phyloP scores from a whole-genome alignment of 2,329 filamentous ascomycete species.

The Cladosporium austrohemisphaericum region DNA sequence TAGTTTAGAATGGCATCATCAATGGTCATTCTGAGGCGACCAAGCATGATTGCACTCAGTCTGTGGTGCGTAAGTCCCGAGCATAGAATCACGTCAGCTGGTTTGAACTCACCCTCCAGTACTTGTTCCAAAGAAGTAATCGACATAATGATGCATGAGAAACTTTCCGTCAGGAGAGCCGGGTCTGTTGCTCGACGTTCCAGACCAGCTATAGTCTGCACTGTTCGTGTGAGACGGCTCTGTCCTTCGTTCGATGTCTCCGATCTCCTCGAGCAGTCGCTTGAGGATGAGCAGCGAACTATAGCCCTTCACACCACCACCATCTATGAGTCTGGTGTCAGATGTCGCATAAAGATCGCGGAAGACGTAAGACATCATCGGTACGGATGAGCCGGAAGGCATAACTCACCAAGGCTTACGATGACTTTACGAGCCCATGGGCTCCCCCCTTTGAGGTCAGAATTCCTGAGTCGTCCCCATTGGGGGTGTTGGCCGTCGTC shows the following conservation, averaged over 20 bases:
- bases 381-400: not conserved
- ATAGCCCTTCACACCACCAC: not conserved
- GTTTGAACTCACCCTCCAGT: not conserved
- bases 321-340: not conserved
- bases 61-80: not conserved
- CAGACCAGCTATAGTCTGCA: not conserved
- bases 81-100: not conserved
- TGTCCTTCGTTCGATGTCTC: not conserved
- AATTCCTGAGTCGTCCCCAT: no score
- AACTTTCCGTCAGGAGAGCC: not conserved
- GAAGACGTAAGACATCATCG: not conserved
- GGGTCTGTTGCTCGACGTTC: no score
- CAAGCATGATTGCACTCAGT: not conserved
- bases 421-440: not conserved
- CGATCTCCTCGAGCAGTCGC: not conserved
- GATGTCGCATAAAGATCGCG: no score
- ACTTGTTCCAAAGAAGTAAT: not conserved
- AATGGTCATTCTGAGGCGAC: not conserved
- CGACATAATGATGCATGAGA: not conserved
- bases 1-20: not conserved
- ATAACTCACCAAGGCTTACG: not conserved
- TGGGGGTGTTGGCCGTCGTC: no score
- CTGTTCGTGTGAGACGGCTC: not conserved
- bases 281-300: not conserved
- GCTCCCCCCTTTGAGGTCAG: no score